Conservation (phyloP, 192 early-diverging fungal species). For the Phycomyces nitens region DNA sequence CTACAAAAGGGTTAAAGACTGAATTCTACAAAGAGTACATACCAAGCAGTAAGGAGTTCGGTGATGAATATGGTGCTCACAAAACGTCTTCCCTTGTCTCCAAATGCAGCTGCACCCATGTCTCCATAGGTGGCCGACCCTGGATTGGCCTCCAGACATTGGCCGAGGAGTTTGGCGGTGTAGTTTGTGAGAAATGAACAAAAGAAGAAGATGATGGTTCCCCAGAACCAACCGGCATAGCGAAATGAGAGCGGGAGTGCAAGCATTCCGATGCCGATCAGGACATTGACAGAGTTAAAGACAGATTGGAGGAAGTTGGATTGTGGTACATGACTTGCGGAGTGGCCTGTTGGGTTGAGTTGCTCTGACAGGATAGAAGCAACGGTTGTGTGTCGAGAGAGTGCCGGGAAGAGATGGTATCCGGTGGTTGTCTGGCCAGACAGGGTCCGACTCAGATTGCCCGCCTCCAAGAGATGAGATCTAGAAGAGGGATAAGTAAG, state of each 20-base stretch:
- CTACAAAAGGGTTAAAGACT: background rate
- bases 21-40: too few species aligned
- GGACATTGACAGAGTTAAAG: slow-evolving; percentile 58
- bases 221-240: slow-evolving; percentile 55
- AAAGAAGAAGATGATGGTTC: slow-evolving; percentile 44
- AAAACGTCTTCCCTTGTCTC: slow-evolving; percentile 21
- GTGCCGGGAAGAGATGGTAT: slow-evolving; percentile 15
- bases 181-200: slow-evolving; percentile 40
- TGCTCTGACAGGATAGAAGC: slow-evolving; percentile 19
- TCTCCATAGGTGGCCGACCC: slow-evolving; percentile 28
- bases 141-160: slow-evolving; percentile 32
- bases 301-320: slow-evolving; percentile 41
- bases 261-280: slow-evolving; percentile 63
- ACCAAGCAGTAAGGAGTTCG: slow-evolving; percentile 37
- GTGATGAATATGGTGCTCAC: slow-evolving; percentile 36
- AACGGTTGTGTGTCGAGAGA: slow-evolving; percentile 26
- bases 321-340: slow-evolving; percentile 1
- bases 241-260: slow-evolving; percentile 56
- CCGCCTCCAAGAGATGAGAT: background rate
- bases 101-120: slow-evolving; percentile 41
- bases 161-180: slow-evolving; percentile 56
- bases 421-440: slow-evolving; percentile 4
- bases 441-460: slow-evolving; percentile 1
- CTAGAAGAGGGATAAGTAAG: slow-evolving; percentile 9
- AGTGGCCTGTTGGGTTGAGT: background rate